phyloP scores from a whole-genome alignment of 768 basidiomycete genomes.

The Amanita rubescens region DNA sequence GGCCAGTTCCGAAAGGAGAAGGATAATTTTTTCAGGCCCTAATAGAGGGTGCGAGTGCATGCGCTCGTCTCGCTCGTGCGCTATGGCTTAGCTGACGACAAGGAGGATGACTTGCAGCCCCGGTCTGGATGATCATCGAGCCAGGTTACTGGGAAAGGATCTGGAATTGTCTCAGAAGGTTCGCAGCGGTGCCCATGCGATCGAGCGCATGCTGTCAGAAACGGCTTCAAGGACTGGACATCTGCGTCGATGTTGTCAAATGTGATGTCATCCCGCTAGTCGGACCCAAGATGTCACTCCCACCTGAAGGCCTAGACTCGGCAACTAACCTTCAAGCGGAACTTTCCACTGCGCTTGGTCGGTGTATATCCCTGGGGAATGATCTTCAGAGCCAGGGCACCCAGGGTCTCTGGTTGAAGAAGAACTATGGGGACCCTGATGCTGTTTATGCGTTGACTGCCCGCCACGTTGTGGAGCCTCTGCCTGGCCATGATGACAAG shows the following conservation, averaged over 20 bases:
- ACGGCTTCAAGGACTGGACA: neutral
- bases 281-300: neutral
- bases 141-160: neutral
- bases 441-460: neutral
- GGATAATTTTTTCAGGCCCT: neutral
- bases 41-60: neutral
- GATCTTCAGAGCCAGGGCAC: neutral
- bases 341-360: neutral
- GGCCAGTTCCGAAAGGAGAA: neutral
- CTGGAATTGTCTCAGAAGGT: neutral
- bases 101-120: neutral
- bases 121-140: neutral
- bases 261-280: neutral
- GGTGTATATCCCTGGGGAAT: neutral
- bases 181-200: neutral
- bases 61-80: too few relatives aligned
- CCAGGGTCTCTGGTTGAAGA: neutral
- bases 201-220: neutral
- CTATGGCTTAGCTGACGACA: too few relatives aligned
- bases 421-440: neutral
- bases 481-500: neutral
- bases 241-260: neutral
- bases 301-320: neutral
- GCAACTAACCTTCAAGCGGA: neutral
- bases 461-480: neutral